These are phyloP conservation scores for Trichaptum fuscoviolaceum DNA, from an alignment of 768 basidiomycete species.

Conservation along the genomic window DNA sequence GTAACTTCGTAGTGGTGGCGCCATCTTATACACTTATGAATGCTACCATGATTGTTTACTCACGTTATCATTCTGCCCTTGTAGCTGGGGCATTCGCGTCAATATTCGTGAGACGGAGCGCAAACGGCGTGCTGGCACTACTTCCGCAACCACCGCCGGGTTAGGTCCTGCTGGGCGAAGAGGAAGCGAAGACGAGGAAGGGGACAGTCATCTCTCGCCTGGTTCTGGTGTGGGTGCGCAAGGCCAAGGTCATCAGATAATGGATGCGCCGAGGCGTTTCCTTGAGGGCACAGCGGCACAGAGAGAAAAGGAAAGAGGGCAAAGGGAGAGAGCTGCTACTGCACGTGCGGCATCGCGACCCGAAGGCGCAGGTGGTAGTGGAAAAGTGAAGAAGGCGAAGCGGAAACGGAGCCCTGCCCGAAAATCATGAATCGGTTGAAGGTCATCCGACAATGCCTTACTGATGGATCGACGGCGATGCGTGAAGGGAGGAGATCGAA, in stretches of 20 bases:
- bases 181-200: not conserved
- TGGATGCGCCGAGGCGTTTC: not conserved
- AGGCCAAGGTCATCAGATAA: not conserved
- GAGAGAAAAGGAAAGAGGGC: not conserved
- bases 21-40: not conserved
- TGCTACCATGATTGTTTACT: constrained; percentile 7
- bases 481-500: no score
- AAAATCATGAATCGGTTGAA: not conserved
- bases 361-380: not conserved
- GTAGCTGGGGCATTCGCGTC: constrained; percentile 51
- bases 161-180: not conserved
- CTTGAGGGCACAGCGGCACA: not conserved
- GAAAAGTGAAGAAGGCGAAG: not conserved
- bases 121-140: constrained; percentile 25
- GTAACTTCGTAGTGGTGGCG: constrained; percentile 5
- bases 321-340: not conserved
- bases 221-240: not conserved
- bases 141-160: not conserved
- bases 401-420: not conserved
- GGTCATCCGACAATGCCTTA: no score
- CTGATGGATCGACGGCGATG: no score
- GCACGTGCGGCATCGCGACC: no score
- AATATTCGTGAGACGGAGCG: constrained; percentile 57
- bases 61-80: constrained; percentile 23
- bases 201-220: not conserved